phyloP scores from a whole-genome alignment of 1,284 basidiomycete species.

The Leccinum angustisporum region DNA sequence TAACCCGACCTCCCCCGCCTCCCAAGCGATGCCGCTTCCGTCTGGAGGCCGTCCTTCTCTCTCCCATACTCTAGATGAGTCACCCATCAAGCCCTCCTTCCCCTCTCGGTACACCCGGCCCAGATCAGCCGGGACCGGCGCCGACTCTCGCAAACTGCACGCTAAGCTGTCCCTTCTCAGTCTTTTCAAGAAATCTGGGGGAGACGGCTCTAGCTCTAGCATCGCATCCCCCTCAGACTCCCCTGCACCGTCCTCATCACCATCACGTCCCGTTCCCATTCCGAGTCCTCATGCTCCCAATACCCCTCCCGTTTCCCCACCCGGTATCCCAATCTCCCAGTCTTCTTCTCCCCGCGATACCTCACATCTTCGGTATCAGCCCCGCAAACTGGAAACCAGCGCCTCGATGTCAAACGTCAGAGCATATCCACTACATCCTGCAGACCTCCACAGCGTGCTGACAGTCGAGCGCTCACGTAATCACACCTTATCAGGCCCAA shows the following conservation, averaged over 20 bases:
- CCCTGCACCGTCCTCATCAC: slow-evolving; percentile 20
- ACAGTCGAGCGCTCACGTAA: slow-evolving; percentile 34
- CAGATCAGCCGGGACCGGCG: slow-evolving; percentile 49
- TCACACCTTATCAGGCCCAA: slow-evolving; percentile 26
- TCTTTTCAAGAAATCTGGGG: slow-evolving; percentile 45
- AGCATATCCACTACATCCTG: slow-evolving; percentile 32
- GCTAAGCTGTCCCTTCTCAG: slow-evolving; percentile 44
- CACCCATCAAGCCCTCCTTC: slow-evolving; percentile 18
- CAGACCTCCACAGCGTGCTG: slow-evolving; percentile 36
- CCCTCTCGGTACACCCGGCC: slow-evolving; percentile 38
- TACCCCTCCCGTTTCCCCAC: slow-evolving; percentile 32
- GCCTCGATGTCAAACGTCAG: slow-evolving; percentile 27
- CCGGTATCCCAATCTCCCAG: slow-evolving; percentile 19
- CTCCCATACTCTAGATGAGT: slow-evolving; percentile 38
- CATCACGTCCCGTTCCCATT: slow-evolving; percentile 26
- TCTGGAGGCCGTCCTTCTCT: slow-evolving; percentile 38
- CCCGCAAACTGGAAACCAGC: slow-evolving; percentile 30
- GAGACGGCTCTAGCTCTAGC: slow-evolving; percentile 39
- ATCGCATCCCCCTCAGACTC: slow-evolving; percentile 30
- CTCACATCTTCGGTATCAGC: slow-evolving; percentile 20
- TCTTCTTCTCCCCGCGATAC: slow-evolving; percentile 32
- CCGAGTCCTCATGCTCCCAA: slow-evolving; percentile 11
- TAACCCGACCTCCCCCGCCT: slow-evolving; percentile 6
- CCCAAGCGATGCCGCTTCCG: slow-evolving; percentile 12
- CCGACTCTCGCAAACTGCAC: slow-evolving; percentile 41